phyloP scores from a whole-genome alignment of 1,139 yeast genomes.

The Yamadazyma triangularis region DNA sequence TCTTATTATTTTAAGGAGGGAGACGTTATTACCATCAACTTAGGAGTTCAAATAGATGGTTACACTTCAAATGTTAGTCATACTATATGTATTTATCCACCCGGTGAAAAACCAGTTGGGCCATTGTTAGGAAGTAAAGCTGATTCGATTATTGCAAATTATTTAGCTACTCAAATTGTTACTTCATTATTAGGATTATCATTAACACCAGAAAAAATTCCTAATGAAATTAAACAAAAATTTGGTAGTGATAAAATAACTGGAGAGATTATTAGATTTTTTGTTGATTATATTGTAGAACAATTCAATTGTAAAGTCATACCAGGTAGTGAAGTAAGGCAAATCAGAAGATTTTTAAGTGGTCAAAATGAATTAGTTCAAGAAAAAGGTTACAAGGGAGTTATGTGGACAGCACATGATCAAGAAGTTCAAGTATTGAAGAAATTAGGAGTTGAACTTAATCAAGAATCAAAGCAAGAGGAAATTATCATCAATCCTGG shows the following conservation, averaged over 20 bases:
- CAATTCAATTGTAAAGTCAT: slow-evolving; percentile 78
- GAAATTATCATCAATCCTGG: slow-evolving; percentile 79
- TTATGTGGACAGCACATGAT: slow-evolving; percentile 82
- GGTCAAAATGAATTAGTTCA: slow-evolving; percentile 94
- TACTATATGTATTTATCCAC: slow-evolving; percentile 78
- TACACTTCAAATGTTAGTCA: slow-evolving; percentile 85
- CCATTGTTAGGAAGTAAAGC: slow-evolving; percentile 84
- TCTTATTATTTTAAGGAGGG: slow-evolving; percentile 60
- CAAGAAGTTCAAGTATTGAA: slow-evolving; percentile 45
- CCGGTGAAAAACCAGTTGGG: slow-evolving; percentile 58
- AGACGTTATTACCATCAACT: slow-evolving; percentile 75
- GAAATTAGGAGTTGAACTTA: slow-evolving; percentile 8
- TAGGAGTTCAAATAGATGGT: slow-evolving; percentile 94
- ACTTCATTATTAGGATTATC: slow-evolving; percentile 70
- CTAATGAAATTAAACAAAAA: slow-evolving; percentile 34
- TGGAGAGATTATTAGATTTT: slow-evolving; percentile 63
- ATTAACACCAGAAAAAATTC: slow-evolving; percentile 70
- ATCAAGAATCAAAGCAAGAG: slow-evolving; percentile 35
- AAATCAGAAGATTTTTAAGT: slow-evolving; percentile 87
- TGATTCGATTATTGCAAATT: slow-evolving; percentile 85
- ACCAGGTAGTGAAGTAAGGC: slow-evolving; percentile 89
- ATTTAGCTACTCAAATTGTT: slow-evolving; percentile 82
- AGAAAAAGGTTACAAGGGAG: slow-evolving; percentile 89
- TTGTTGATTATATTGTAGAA: slow-evolving; percentile 79
- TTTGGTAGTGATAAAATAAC: slow-evolving; percentile 38